Base-by-base conservation (phyloP, 495 filamentous ascomycete species). In the Trichocladium antarcticum region DNA sequence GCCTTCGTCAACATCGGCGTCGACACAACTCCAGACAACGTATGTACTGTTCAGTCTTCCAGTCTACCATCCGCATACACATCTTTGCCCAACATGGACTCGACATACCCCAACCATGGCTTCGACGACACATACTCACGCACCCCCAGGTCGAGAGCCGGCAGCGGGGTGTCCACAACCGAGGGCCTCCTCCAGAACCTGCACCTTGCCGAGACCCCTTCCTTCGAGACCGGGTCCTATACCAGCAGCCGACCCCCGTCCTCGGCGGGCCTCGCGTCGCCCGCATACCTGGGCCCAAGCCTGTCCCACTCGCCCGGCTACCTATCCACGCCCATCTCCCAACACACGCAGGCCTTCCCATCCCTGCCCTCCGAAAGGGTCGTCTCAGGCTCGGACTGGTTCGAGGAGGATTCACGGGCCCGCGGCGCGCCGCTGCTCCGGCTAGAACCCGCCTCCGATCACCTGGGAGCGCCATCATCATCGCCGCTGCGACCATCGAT, bases 71-170 rank as follows among this genome's bases (percentile, higher is more conserved):
- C 19, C 27, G 15, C 22, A 27, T 10, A 35, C 19, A 5, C 40
- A 37, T 38, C 21, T 15, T 21, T 15, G 6, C 19, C 39, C 17
- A 59, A 53, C 37, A 72, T 71, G 68, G 57, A 63, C 50, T 47
- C 57, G 41, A 45, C 54, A 40, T 60, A 63, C 49, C 47, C 53
- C 47, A 50, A 58, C 50, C 58, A 58, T 20, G 46, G 46, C 58
- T 54, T 53, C 52, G 60, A 66, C 55, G 55, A 64, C 49, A 63
- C 65, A 67, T 69, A 68, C 71, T 72, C 64, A 72, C 66, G 60
- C 39, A 65, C 54, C 44, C 54, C 65, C 60, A 74, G 69, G 41
- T 68, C 68, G 51, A 67, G 63, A 63, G 50, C 57, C 42, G 54
- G 55, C 45, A 66, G 61, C 48, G 53, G 63, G 42, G 57, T 58